These are phyloP conservation scores for Pyricularia grisea DNA, from an alignment of 2,329 filamentous ascomycete species.

Conservation along the genomic window DNA sequence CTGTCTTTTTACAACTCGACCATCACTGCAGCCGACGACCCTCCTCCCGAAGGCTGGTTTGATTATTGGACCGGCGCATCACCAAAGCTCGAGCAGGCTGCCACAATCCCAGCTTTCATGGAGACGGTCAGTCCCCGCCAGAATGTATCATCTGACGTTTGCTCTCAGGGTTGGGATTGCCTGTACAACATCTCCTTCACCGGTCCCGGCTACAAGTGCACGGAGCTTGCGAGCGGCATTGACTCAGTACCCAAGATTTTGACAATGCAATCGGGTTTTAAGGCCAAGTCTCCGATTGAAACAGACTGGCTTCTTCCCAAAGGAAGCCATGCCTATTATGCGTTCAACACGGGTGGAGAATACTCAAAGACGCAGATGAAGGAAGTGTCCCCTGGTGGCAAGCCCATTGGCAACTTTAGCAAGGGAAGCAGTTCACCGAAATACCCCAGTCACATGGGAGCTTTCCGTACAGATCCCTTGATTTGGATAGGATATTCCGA, in stretches of 20 bases:
- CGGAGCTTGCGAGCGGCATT: slow-evolving; percentile 19
- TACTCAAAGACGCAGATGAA: slow-evolving; percentile 21
- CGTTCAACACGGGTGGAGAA: slow-evolving; percentile 21
- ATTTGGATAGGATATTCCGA: slow-evolving; percentile 27
- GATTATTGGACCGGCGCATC: slow-evolving; percentile 17
- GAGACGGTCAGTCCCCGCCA: slow-evolving; percentile 14
- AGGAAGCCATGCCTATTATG: slow-evolving; percentile 24
- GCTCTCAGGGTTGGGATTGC: slow-evolving; percentile 28
- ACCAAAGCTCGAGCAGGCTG: slow-evolving; percentile 11
- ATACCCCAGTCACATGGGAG: slow-evolving; percentile 23
- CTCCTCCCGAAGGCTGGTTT: slow-evolving; percentile 14
- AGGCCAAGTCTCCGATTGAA: slow-evolving; percentile 19
- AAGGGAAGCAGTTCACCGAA: slow-evolving; percentile 9
- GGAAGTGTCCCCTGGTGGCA: slow-evolving; percentile 19
- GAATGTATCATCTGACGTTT: slow-evolving; percentile 23
- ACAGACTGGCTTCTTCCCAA: slow-evolving; percentile 21
- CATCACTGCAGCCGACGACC: slow-evolving; percentile 10
- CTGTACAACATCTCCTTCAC: slow-evolving; percentile 25
- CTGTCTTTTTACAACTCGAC: slow-evolving; percentile 18
- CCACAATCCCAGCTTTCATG: slow-evolving; percentile 13
- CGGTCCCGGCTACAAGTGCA: slow-evolving; percentile 29
- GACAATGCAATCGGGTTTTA: slow-evolving; percentile 15
- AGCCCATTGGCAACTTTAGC: slow-evolving; percentile 12
- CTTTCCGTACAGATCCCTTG: slow-evolving; percentile 26
- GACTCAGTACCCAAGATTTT: slow-evolving; percentile 15